Evolutionary conservation across 164 flowering plant species (phyloP), one percentile per base, ranked within the genome.

Genomic region (Nymphaea thermarum): DNA sequence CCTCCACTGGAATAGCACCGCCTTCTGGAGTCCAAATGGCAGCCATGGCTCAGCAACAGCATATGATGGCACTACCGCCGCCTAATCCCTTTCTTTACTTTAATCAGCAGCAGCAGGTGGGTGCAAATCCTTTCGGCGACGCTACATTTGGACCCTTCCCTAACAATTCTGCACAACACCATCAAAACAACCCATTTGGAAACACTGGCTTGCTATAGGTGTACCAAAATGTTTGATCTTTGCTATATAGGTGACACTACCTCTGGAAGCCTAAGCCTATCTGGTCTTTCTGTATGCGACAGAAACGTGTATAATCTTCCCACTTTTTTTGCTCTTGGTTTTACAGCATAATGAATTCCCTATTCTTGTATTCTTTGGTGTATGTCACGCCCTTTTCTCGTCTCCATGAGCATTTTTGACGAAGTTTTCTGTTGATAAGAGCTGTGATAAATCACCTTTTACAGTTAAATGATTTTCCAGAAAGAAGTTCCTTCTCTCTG

Each of bases 71-170:
- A 8, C 42, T 63, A 63, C 43, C 57, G 63, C 43, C 57, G 43
- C 14, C 74, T 10, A 87, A 88, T 74, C 96, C 97, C 47, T 95
- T 88, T 66, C 83, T 75, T 71, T 77, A 72, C 43, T 81, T 71
- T 63, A 79, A 71, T 53, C 87, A 66, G 55, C 83, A 51, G 42
- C 87, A 78, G 70, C 68, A 79, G 36, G 75, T 63, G 45, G 81
- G 87, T 42, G 64, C 88, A 65, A 94, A 94, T 71, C 99, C 99
- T 5, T 94, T 94, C 62, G 96, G 86, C 4, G 99, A 94, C 72
- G 0, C 82, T 0, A 87, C 86, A 5, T 91, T 94, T 64, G 86
- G 83, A 43, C 71, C 86, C 41, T 94, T 87, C 68, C 86, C 96
- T 4, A 79, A 43, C 18, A 79, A 79, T 67, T 79, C 76, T n/a